phyloP scores from a whole-genome alignment of 2,329 filamentous ascomycete genomes.

The Aspergillus fumigatus region DNA sequence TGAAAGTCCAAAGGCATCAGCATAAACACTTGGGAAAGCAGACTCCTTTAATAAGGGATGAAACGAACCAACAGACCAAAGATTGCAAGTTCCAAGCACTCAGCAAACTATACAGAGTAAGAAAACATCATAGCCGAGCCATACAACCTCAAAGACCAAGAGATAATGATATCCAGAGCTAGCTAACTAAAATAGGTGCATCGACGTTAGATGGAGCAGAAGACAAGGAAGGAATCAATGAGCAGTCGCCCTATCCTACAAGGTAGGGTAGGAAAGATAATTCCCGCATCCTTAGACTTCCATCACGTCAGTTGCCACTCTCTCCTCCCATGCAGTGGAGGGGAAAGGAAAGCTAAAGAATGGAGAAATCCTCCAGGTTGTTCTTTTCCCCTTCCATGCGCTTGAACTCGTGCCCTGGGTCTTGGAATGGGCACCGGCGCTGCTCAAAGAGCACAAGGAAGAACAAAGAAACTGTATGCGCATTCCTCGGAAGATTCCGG shows the following conservation, averaged over 20 bases:
- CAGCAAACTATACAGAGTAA: background rate
- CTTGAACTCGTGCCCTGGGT: background rate
- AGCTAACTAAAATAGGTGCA: background rate
- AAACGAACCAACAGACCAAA: background rate
- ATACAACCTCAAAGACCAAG: background rate
- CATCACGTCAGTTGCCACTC: background rate
- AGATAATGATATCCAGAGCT: background rate
- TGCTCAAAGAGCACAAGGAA: background rate
- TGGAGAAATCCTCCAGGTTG: background rate
- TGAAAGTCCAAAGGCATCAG: background rate
- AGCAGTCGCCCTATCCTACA: background rate
- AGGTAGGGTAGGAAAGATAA: background rate
- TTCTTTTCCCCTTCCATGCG: background rate
- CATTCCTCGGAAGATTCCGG: conserved; percentile 19
- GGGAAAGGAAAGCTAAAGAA: background rate
- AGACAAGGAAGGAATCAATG: background rate
- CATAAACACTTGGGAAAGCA: background rate
- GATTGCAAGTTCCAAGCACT: background rate
- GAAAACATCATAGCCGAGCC: background rate
- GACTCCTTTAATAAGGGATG: background rate
- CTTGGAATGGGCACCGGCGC: background rate
- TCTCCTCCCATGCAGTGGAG: background rate
- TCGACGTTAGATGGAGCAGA: background rate
- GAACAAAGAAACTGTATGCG: conserved; percentile 11
- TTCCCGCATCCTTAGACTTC: background rate